Evolutionary conservation across 306 rosid genomes (phyloP).

Genomic region (Glycine latifolia): DNA sequence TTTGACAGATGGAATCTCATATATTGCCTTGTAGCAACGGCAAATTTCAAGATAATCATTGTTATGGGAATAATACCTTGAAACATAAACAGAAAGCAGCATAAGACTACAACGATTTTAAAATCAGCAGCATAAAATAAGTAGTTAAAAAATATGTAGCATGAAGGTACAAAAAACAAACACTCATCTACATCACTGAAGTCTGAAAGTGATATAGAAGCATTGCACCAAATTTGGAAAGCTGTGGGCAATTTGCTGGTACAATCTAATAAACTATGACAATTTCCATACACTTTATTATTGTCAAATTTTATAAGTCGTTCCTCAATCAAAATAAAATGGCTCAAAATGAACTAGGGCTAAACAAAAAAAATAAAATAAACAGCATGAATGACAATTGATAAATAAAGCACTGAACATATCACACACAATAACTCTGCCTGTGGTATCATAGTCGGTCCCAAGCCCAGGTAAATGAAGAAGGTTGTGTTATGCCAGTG

Average conservation of each 20-base stretch:
- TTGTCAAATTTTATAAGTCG: neutral
- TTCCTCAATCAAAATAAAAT: neutral
- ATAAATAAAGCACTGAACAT: no score
- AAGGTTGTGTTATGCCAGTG: neutral
- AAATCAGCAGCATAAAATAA: neutral
- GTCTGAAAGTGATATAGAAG: neutral
- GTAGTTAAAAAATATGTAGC: constrained; percentile 8
- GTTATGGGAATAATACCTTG: constrained; percentile 79
- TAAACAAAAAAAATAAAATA: no score
- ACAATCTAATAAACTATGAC: neutral
- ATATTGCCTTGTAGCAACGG: constrained; percentile 85
- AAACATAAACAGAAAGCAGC: constrained; percentile 30
- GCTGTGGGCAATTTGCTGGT: neutral
- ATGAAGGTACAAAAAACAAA: constrained; percentile 6
- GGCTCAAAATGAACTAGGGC: neutral
- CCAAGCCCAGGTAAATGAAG: neutral
- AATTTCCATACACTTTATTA: neutral
- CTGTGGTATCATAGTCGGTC: neutral
- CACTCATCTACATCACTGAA: constrained; percentile 11
- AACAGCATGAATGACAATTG: no score
- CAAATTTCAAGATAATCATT: constrained; percentile 92
- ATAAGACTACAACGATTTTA: constrained; percentile 21
- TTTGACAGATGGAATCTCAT: constrained; percentile 83
- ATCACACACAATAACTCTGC: no score
- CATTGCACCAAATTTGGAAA: neutral